Conservation (phyloP, 2,329 filamentous ascomycete genomes). For the Dryadomyces quercivorus region DNA sequence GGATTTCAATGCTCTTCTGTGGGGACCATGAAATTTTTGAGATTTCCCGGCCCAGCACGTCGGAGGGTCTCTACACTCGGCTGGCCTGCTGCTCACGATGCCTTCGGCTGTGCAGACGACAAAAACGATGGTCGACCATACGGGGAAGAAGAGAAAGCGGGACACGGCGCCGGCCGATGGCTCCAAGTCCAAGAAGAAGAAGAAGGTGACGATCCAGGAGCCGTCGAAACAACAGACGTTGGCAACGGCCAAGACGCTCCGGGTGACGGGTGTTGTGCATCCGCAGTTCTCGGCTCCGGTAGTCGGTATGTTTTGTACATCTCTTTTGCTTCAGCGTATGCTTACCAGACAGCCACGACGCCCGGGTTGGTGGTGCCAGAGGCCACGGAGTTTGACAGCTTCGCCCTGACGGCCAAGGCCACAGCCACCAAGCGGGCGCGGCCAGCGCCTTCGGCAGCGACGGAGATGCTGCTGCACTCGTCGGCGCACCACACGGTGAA, state of each 20-base stretch:
- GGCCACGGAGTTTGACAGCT: constrained; percentile 33
- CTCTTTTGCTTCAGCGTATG: neutral
- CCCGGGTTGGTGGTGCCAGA: constrained; percentile 26
- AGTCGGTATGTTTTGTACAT: constrained; percentile 16
- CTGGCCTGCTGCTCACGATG: neutral
- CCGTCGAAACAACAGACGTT: constrained; percentile 15
- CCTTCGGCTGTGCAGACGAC: neutral
- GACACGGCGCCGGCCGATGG: constrained; percentile 24
- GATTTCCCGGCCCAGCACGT: neutral
- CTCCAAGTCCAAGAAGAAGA: constrained; percentile 24
- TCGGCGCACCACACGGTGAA: constrained; percentile 43
- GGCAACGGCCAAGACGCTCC: constrained; percentile 19
- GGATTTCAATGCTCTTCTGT: neutral
- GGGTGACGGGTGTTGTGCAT: constrained; percentile 32
- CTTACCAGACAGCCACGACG: constrained; percentile 22
- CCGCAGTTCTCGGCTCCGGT: constrained; percentile 35
- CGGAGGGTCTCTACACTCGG: neutral
- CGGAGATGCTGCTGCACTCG: constrained; percentile 46
- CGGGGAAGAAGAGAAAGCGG: constrained; percentile 41
- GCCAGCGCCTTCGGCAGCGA: constrained; percentile 25
- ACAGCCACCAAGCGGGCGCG: constrained; percentile 18
- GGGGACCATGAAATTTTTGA: constrained; percentile 9
- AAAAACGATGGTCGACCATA: constrained; percentile 6
- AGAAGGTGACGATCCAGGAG: constrained; percentile 36
- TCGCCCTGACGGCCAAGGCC: constrained; percentile 26